phyloP scores from a whole-genome alignment of 192 early-diverging fungal genomes.

The Chytriomyces sp. region DNA sequence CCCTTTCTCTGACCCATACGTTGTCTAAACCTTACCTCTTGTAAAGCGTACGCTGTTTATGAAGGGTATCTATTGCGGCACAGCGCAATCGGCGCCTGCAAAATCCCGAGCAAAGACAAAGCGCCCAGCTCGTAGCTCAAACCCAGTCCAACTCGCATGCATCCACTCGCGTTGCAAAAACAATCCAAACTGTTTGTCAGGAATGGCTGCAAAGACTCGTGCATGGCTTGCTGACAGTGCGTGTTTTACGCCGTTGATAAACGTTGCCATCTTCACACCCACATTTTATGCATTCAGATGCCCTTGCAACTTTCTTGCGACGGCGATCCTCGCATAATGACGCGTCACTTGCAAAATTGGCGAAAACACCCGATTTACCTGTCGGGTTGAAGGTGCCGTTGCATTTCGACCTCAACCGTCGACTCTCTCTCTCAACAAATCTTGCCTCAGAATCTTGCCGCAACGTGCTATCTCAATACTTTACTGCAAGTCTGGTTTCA shows the following conservation, averaged over 20 bases:
- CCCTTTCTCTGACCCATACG: too few species aligned
- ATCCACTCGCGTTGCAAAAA: conserved; percentile 10
- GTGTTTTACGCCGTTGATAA: background rate
- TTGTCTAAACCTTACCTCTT: too few species aligned
- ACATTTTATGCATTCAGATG: conserved; percentile 10
- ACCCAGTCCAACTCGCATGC: background rate
- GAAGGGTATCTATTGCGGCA: background rate
- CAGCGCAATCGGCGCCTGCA: background rate
- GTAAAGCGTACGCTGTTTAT: background rate
- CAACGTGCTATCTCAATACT: conserved; percentile 90
- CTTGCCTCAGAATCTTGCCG: conserved; percentile 71
- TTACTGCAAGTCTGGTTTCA: conserved; percentile 64
- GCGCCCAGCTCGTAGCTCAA: background rate
- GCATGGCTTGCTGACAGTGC: conserved; percentile 2
- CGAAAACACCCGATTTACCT: background rate
- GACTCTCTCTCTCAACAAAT: too few species aligned
- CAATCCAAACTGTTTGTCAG: conserved; percentile 14
- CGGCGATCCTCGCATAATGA: conserved; percentile 41
- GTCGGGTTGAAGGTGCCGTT: conserved; percentile 7
- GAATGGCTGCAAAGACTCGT: conserved; percentile 5
- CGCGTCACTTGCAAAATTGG: background rate
- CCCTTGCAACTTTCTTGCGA: background rate
- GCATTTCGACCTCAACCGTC: too few species aligned
- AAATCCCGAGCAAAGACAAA: background rate
- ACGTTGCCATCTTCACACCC: background rate